A percentile compares a stretch with the other conserved stretches of the same genome.
Conservation (phyloP, 352 stramenopile species). For the Phytophthora foliorum region DNA sequence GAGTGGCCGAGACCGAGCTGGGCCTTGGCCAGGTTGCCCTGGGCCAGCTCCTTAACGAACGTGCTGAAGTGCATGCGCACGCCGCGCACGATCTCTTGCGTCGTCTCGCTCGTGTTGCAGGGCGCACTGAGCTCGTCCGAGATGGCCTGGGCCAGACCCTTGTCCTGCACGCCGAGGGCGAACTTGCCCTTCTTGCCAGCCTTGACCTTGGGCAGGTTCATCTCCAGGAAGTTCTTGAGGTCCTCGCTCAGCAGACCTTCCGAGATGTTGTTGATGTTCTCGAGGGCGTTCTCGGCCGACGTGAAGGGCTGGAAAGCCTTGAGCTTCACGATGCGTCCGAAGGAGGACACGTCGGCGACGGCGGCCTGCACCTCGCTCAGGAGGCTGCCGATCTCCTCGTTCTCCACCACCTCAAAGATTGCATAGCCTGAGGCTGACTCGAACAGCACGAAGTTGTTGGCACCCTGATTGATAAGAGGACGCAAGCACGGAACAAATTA, state of each 20-base stretch:
- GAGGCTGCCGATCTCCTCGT: conserved; percentile 96
- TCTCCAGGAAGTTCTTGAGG: conserved; percentile 99
- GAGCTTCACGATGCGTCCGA: conserved; percentile 98
- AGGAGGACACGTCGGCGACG: conserved; percentile 95
- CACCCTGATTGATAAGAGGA: conserved; percentile 26
- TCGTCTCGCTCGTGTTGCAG: conserved; percentile 98
- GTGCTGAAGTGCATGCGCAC: conserved; percentile 98
- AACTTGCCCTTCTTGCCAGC: conserved; percentile 93
- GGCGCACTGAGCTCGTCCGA: conserved; percentile 94
- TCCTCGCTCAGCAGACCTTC: conserved; percentile 94
- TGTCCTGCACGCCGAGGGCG: conserved; percentile 94
- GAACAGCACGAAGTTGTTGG: conserved; percentile 95
- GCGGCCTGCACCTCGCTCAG: conserved; percentile 92
- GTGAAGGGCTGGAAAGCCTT: conserved; percentile 99
- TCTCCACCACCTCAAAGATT: conserved; percentile 98
- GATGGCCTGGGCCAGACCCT: conserved; percentile 95
- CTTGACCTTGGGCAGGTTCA: conserved; percentile 99
- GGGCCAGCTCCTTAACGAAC: conserved; percentile 98
- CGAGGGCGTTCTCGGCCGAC: conserved; percentile 98
- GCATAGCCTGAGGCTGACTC: conserved; percentile 99
- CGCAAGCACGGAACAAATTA: conserved; percentile 29
- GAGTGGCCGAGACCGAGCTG: conserved; percentile 99
- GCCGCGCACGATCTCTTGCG: conserved; percentile 96
- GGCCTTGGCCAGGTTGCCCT: conserved; percentile 97
- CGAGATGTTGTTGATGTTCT: conserved; percentile 99